Percentiles rank a stretch among this genome's conserved stretches.
phyloP scores from a whole-genome alignment of 257 asterid genomes.

The Perilla frutescens region DNA sequence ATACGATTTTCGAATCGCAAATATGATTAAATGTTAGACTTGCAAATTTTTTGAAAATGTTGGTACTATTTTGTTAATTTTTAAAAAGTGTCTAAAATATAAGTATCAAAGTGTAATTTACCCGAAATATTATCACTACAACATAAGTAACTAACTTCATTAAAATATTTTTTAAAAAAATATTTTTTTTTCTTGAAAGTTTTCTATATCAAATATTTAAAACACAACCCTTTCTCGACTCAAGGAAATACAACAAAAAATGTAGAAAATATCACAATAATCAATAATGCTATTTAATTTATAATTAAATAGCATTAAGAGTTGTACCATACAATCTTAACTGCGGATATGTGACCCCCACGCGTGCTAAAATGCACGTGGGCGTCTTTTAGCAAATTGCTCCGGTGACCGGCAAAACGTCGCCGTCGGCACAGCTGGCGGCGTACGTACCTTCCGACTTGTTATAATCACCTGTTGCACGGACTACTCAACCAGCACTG shows the following conservation, averaged over 20 bases:
- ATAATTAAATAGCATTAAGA: slow-evolving; percentile 23
- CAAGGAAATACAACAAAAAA: background rate
- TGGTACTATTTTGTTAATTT: too few species aligned
- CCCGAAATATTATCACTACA: too few species aligned
- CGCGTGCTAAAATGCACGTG: slow-evolving; percentile 42
- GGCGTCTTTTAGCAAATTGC: slow-evolving; percentile 28
- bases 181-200: too few species aligned
- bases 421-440: slow-evolving; percentile 52
- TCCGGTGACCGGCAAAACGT: slow-evolving; percentile 29
- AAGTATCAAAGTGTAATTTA: too few species aligned
- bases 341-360: slow-evolving; percentile 40
- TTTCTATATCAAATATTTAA: too few species aligned
- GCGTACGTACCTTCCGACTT: background rate
- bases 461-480: slow-evolving; percentile 32
- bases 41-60: too few species aligned
- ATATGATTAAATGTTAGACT: too few species aligned
- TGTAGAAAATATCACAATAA: background rate
- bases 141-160: too few species aligned
- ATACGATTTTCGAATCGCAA: too few species aligned
- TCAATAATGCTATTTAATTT: background rate
- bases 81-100: too few species aligned
- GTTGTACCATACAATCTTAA: slow-evolving; percentile 33
- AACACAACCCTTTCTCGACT: too few species aligned
- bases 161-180: too few species aligned
- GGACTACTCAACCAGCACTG: background rate